Evolutionary conservation across 108 stramenopile genomes (phyloP).

Genomic region (Fistulifera solaris): DNA sequence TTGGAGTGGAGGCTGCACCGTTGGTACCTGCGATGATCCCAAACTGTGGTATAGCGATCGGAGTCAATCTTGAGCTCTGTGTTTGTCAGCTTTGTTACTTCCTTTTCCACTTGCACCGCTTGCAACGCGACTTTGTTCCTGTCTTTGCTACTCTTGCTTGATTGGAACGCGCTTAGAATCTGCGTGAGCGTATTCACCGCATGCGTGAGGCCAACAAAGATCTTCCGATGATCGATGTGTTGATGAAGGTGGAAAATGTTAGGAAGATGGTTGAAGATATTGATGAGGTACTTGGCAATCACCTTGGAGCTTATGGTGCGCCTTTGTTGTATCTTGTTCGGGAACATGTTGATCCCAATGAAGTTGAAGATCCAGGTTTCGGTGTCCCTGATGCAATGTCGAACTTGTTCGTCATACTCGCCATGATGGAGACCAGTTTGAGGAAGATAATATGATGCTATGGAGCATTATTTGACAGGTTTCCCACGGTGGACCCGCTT

Average conservation of each 20-base stretch:
- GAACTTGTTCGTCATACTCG: conserved; percentile 12
- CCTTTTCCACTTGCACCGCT: conserved; percentile 2
- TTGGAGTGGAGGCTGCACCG: not conserved
- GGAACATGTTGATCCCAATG: not conserved
- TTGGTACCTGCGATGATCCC: not conserved
- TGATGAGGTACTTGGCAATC: not conserved
- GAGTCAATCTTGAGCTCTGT: not conserved
- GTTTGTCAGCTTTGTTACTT: conserved; percentile 3
- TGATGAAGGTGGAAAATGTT: not conserved
- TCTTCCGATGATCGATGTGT: not conserved
- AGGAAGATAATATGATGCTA: conserved; percentile 13
- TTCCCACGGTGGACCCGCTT: conserved; percentile 6
- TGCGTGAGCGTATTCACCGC: not conserved
- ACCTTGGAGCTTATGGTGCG: not conserved
- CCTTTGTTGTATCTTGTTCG: conserved; percentile 1
- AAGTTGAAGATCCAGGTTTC: conserved; percentile 1
- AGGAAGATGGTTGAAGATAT: not conserved
- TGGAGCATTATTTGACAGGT: conserved; percentile 12
- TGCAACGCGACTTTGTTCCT: conserved; percentile 1
- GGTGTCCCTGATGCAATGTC: conserved; percentile 3
- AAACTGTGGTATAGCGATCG: not conserved
- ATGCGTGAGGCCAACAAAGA: not conserved
- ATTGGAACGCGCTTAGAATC: not conserved
- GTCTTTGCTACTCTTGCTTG: not conserved
- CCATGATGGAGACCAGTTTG: conserved; percentile 9